A percentile compares a stretch with the other conserved stretches of the same genome.
phyloP scores from a whole-genome alignment of 306 rosid genomes.

The Medicago lupulina region DNA sequence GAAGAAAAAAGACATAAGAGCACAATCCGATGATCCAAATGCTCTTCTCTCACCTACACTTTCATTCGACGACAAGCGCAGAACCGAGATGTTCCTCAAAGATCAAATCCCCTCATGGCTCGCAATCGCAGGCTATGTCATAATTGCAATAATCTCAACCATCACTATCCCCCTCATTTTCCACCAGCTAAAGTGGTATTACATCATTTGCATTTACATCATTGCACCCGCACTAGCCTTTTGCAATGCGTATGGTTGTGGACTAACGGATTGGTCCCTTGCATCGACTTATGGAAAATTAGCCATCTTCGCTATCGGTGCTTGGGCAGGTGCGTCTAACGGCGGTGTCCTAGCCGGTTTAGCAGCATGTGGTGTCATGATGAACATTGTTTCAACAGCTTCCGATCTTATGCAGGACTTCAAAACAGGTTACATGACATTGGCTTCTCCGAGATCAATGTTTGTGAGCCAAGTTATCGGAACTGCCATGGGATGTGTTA shows the following conservation, averaged over 20 bases:
- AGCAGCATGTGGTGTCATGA: conserved; percentile 66
- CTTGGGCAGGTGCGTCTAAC: conserved; percentile 57
- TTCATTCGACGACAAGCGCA: conserved; percentile 52
- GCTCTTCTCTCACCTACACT: background rate
- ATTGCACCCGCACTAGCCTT: conserved; percentile 58
- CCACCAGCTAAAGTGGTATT: conserved; percentile 57
- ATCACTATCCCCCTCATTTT: conserved; percentile 48
- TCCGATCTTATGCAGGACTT: conserved; percentile 65
- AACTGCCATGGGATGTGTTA: conserved; percentile 52
- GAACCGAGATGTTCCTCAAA: conserved; percentile 54
- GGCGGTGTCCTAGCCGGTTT: conserved; percentile 60
- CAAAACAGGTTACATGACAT: conserved; percentile 62
- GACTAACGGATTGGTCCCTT: conserved; percentile 65
- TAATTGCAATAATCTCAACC: conserved; percentile 38
- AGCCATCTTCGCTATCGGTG: conserved; percentile 56
- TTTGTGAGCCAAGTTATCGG: conserved; percentile 60
- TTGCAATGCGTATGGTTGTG: conserved; percentile 62
- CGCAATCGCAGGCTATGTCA: conserved; percentile 43
- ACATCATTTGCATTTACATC: conserved; percentile 49
- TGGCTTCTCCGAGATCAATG: conserved; percentile 62
- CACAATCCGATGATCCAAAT: background rate
- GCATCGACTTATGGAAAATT: conserved; percentile 61
- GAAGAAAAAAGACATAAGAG: background rate
- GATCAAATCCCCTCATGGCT: conserved; percentile 57
- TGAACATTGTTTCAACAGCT: conserved; percentile 64